A percentile compares a stretch with the other conserved stretches of the same genome.
Conservation (phyloP, 176 grass and related monocot species). For the Bromus sterilis region DNA sequence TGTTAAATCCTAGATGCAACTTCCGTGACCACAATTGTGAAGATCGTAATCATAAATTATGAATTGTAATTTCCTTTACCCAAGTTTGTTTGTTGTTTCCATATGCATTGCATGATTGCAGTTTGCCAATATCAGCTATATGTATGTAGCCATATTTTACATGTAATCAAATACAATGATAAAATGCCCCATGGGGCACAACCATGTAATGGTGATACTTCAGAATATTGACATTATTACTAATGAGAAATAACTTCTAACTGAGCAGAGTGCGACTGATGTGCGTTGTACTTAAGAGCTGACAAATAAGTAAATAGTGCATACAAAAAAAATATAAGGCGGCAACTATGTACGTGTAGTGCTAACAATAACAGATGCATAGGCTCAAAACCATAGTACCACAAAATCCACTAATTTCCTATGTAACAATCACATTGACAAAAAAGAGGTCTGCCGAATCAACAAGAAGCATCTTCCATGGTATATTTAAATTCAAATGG, state of each 20-base stretch:
- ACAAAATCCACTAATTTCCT: background rate
- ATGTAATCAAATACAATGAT: background rate
- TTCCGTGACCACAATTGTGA: background rate
- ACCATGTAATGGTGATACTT: background rate
- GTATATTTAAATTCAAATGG: background rate
- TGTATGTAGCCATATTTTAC: background rate
- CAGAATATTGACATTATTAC: background rate
- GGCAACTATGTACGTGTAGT: background rate
- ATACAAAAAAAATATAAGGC: background rate
- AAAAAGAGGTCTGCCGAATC: background rate
- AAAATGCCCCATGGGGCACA: background rate
- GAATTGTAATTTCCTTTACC: background rate
- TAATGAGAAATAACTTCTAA: background rate
- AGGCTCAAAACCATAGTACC: background rate
- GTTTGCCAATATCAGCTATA: slow-evolving; percentile 18
- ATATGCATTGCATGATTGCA: background rate
- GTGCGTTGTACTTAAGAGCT: background rate
- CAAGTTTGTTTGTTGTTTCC: background rate
- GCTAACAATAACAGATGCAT: background rate
- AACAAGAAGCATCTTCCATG: background rate
- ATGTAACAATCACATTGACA: background rate
- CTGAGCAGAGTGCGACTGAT: background rate
- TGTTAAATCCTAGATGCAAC: slow-evolving; percentile 6
- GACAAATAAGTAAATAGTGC: background rate
- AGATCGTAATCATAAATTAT: slow-evolving; percentile 3